Conservation (phyloP, 768 basidiomycete genomes). For the Lactarius evosmus region DNA sequence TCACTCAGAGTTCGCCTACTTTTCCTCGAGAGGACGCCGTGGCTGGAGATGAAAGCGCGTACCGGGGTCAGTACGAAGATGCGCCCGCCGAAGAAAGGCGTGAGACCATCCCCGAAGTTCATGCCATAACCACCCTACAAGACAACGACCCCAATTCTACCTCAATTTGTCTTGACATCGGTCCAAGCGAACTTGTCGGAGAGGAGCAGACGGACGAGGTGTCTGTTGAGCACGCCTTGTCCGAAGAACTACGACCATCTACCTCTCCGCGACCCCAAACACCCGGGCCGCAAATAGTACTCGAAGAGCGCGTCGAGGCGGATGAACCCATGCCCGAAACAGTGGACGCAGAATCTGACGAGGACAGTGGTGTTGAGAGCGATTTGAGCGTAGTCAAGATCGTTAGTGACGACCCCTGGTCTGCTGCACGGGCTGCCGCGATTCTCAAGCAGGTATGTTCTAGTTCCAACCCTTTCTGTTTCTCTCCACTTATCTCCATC, state of each 20-base stretch:
- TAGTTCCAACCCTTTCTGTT: too few relatives aligned
- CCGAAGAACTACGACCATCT: conserved; percentile 29
- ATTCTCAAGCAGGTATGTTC: conserved; percentile 79
- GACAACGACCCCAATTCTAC: neutral
- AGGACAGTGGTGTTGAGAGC: conserved; percentile 37
- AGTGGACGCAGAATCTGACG: conserved; percentile 32
- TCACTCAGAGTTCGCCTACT: neutral
- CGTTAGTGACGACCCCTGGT: conserved; percentile 76
- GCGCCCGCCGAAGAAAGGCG: conserved; percentile 3
- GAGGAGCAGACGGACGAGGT: conserved; percentile 33
- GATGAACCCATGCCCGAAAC: conserved; percentile 23
- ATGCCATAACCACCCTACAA: neutral
- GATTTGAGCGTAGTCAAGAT: conserved; percentile 75
- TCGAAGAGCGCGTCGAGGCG: conserved; percentile 16
- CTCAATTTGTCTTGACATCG: neutral
- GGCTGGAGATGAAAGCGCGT: conserved; percentile 17
- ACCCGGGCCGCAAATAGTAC: neutral
- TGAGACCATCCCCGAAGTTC: neutral
- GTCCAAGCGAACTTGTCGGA: conserved; percentile 20
- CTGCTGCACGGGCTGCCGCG: conserved; percentile 90
- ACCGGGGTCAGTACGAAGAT: neutral
- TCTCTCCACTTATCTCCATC: neutral
- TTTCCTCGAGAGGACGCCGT: conserved; percentile 1
- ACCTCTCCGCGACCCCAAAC: neutral
- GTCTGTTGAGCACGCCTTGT: conserved; percentile 39